Base-by-base conservation (phyloP, 2,329 filamentous ascomycete genomes). In the Fusarium temperatum region DNA sequence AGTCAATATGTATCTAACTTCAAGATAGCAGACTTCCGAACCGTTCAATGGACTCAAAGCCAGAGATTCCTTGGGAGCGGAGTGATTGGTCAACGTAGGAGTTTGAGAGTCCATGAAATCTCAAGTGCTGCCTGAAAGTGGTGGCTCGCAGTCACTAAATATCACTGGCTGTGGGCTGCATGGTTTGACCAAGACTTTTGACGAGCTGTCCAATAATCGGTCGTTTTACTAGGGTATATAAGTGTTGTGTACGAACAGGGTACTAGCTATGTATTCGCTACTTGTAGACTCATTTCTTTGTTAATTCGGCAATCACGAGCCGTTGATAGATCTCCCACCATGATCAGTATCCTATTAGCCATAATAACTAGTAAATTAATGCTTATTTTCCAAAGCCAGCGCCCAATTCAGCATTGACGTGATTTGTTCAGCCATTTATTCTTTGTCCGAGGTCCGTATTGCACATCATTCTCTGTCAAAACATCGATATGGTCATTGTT, bases 321-420 rank as follows among this genome's bases (percentile, higher is more conserved):
- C 8, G 14, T 8, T 4, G 4, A 1, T 14, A 51, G n/a, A 20
- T 11, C 2, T 5, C 24, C 10, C 48, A 3, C 20, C 5, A 50
- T 13, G 11, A 0, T 3, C 14, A 18, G 3, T 9, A 12, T 35
- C 8, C 1, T 6, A 8, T 24, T 8, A 35, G 22, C 14, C 2
- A n/a, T 13, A 6, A 22, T 17, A 12, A 2, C 1, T 8, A 22
- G 1, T n/a, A 13, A 17, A 18, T 3, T 13, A 32, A 12, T 2
- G 0, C 28, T 32, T 8, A 18, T 7, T 17, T 18, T 2, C n/a
- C 15, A 12, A 8, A 17, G 22, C 22, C 8, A 32, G 13, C 12
- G 3, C 4, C 11, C 11, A 18, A 13, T n/a, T 24, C 6, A 30
- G 17, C 8, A 35, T 20, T 20, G n/a, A 15, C 8, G 17, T 24